Percentiles rank a stretch among this genome's conserved stretches.
phyloP scores from a whole-genome alignment of 495 filamentous ascomycete genomes.

The Niebla homalea region DNA sequence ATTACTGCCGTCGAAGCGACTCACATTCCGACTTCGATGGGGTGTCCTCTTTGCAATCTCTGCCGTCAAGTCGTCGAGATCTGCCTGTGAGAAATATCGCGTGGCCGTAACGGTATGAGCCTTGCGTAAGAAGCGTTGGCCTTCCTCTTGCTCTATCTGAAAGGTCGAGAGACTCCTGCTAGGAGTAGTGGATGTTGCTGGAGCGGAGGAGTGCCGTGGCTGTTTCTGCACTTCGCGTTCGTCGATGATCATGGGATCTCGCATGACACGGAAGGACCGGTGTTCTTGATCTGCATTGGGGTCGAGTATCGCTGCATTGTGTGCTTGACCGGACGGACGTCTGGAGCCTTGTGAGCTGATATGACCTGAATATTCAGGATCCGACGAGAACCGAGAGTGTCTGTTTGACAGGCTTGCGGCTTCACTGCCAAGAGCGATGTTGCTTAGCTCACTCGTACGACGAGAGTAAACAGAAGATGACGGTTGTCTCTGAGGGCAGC shows the following conservation, averaged over 20 bases:
- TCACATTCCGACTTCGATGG: slow-evolving; percentile 5
- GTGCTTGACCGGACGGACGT: background rate
- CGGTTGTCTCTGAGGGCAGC: background rate
- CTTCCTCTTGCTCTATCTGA: background rate
- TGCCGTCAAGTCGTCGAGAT: slow-evolving; percentile 8
- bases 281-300: too few relatives aligned
- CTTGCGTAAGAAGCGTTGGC: background rate
- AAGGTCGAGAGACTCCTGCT: background rate
- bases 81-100: slow-evolving; percentile 1
- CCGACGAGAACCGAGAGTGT: background rate
- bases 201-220: too few relatives aligned
- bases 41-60: slow-evolving; percentile 4
- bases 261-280: too few relatives aligned
- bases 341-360: background rate
- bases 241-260: too few relatives aligned
- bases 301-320: background rate
- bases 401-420: background rate
- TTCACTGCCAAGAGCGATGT: background rate
- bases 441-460: background rate
- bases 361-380: background rate
- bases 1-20: slow-evolving; percentile 6
- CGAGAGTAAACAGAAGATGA: slow-evolving; percentile 8
- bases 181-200: background rate
- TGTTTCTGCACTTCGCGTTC: too few relatives aligned
- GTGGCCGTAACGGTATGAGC: background rate